These are phyloP conservation scores for Taxillus chinensis DNA, from an alignment of 164 flowering plant genomes.

Conservation along the genomic window DNA sequence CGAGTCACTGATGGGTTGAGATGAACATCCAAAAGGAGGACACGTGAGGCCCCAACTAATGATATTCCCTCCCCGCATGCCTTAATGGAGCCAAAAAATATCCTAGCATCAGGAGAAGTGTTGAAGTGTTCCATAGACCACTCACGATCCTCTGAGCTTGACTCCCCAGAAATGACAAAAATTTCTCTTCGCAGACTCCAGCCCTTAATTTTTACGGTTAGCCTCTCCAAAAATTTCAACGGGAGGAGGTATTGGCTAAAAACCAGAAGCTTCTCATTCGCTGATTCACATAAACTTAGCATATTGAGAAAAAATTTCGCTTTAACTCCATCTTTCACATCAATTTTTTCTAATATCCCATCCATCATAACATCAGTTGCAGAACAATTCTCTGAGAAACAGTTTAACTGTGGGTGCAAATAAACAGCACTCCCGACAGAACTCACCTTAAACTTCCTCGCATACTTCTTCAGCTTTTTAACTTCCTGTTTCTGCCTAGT, in stretches of 20 bases:
- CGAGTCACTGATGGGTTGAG: conserved; percentile 85
- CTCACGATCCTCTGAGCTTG: conserved; percentile 50
- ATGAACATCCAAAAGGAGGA: conserved; percentile 72
- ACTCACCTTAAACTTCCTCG: conserved; percentile 39
- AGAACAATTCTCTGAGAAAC: conserved; percentile 23
- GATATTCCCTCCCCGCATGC: conserved; percentile 97
- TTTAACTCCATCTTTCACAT: conserved; percentile 72
- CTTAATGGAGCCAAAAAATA: conserved; percentile 80
- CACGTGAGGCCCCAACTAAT: conserved; percentile 83
- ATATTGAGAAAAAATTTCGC: conserved; percentile 69
- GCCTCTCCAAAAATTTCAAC: conserved; percentile 61
- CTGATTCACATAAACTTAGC: conserved; percentile 48
- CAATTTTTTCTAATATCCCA: conserved; percentile 31
- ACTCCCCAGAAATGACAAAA: conserved; percentile 67
- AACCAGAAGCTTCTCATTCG: conserved; percentile 79
- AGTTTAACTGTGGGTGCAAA: conserved; percentile 55
- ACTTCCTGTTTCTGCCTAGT: conserved; percentile 36
- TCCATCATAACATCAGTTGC: conserved; percentile 19
- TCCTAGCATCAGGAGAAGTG: conserved; percentile 58
- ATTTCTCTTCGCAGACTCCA: conserved; percentile 59
- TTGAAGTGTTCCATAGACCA: conserved; percentile 62
- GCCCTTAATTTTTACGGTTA: conserved; percentile 38
- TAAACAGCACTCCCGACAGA: conserved; percentile 59
- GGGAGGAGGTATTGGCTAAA: conserved; percentile 85
- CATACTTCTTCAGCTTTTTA: conserved; percentile 26